Base-by-base conservation (phyloP, 805 yeast genomes). In the Priceomyces haplophilus region DNA sequence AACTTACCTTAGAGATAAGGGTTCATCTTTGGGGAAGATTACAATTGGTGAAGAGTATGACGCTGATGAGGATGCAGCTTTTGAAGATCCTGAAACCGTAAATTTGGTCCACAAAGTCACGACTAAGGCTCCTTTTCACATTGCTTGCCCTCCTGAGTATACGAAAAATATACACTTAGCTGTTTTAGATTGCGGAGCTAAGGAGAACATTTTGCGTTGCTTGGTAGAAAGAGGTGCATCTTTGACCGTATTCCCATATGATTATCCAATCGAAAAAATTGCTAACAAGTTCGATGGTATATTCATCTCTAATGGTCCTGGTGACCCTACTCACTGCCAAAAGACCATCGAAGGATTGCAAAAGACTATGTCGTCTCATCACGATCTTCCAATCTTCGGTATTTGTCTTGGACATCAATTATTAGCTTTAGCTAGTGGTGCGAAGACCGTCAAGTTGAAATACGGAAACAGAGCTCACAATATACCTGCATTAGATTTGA, bases 401-500 rank as follows among this genome's bases (percentile, higher is more conserved):
- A 95, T 93, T 59, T 95, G 99, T 69, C 74, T 93, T 53, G 99
- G 99, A 34, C 99, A 93, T 71, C 99, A 95, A 73, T 77, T 93
- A 56, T 77, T 93, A 52, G 97, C 98, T 7, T 77, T 91, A 49
- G 99, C 99, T 11, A 78, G 89, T 12, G 99, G 98, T 44, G 98
- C 96, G 24, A 82, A 82, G 59, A 93, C 99, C 37, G 64, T 84
- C 58, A 93, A 95, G 70, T 76, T 93, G 78, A 90, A 88, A 68
- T 93, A 90, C 64, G 99, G 99, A 70, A 93, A 93, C 78, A 85
- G 99, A 71, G 99, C 97, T 20, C 99, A 95, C 72, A 93, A 93
- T 65, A 95, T 95, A 50, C 99, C 99, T 44, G 95, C 96, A 11
- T 77, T 90, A 62, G 96, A 91, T 64, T 66, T 90, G 55, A 73